These are phyloP conservation scores for Hypocreales sp. DNA, from an alignment of 2,329 filamentous ascomycete genomes.

Conservation along the genomic window DNA sequence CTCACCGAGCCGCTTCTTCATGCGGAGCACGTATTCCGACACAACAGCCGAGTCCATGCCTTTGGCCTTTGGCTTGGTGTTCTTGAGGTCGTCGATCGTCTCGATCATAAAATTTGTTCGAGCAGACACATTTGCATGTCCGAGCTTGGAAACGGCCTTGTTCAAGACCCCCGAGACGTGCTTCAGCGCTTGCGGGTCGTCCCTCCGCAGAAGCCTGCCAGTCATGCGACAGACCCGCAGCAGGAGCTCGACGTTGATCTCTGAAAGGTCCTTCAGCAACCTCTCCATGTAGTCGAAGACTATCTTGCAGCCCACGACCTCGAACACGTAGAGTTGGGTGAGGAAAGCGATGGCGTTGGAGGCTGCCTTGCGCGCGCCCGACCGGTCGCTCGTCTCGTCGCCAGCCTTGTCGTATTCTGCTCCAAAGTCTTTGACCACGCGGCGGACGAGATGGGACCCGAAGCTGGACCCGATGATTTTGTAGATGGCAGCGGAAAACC, in stretches of 20 bases:
- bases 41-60: slow-evolving; percentile 54
- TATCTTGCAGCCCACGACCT: slow-evolving; percentile 67
- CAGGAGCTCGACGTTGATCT: slow-evolving; percentile 77
- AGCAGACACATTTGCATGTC: slow-evolving; percentile 59
- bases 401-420: slow-evolving; percentile 37
- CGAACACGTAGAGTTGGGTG: slow-evolving; percentile 82
- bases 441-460: slow-evolving; percentile 72
- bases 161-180: slow-evolving; percentile 74
- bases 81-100: slow-evolving; percentile 85
- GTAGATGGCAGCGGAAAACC: slow-evolving; percentile 78
- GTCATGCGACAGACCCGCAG: slow-evolving; percentile 70
- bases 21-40: slow-evolving; percentile 69
- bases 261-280: slow-evolving; percentile 59
- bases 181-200: slow-evolving; percentile 77
- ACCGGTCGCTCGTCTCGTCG: slow-evolving; percentile 23
- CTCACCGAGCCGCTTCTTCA: slow-evolving; percentile 76
- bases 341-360: slow-evolving; percentile 72
- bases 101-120: slow-evolving; percentile 97
- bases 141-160: slow-evolving; percentile 50
- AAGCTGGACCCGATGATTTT: slow-evolving; percentile 80
- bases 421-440: slow-evolving; percentile 61
- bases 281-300: slow-evolving; percentile 83
- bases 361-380: slow-evolving; percentile 17
- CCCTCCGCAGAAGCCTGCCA: slow-evolving; percentile 70
- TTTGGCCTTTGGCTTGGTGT: slow-evolving; percentile 74